These are phyloP conservation scores for Tuber umbilicatum DNA, from an alignment of 495 filamentous ascomycete species.

Conservation along the genomic window DNA sequence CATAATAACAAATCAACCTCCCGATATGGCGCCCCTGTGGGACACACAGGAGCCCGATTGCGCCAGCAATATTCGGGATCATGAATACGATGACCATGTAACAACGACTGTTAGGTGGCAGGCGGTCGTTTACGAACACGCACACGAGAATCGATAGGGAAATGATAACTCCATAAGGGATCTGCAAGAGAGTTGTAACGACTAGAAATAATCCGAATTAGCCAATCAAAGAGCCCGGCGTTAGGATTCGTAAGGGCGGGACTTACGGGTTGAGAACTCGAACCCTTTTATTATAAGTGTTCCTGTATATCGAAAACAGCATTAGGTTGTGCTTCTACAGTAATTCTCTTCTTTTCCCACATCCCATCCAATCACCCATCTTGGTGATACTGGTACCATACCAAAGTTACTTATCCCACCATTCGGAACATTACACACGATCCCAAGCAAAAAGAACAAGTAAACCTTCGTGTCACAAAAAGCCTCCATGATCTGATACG, in stretches of 20 bases:
- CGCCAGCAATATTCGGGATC: constrained; percentile 50
- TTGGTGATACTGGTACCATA: constrained; percentile 20
- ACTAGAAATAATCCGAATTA: constrained; percentile 20
- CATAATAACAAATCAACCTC: constrained; percentile 52
- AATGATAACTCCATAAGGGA: constrained; percentile 56
- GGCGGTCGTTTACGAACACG: constrained; percentile 54
- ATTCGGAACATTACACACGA: constrained; percentile 52
- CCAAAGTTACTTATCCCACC: constrained; percentile 57
- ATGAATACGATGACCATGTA: constrained; percentile 52
- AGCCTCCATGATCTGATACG: constrained; percentile 54
- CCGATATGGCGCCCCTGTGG: constrained; percentile 47
- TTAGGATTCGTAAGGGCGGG: constrained; percentile 13
- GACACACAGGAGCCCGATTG: constrained; percentile 55
- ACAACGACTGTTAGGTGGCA: constrained; percentile 51
- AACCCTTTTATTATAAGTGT: constrained; percentile 57
- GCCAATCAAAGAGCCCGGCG: neutral
- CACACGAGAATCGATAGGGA: constrained; percentile 54
- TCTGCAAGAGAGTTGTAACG: constrained; percentile 50
- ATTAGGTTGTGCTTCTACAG: neutral
- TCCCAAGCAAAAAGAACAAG: constrained; percentile 57
- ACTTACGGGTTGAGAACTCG: constrained; percentile 49
- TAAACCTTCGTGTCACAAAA: constrained; percentile 56
- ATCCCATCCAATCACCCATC: neutral
- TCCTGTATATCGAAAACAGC: constrained; percentile 8
- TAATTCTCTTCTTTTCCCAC: neutral